phyloP scores from a whole-genome alignment of 305 asterid genomes.

The Fraxinus nigra region DNA sequence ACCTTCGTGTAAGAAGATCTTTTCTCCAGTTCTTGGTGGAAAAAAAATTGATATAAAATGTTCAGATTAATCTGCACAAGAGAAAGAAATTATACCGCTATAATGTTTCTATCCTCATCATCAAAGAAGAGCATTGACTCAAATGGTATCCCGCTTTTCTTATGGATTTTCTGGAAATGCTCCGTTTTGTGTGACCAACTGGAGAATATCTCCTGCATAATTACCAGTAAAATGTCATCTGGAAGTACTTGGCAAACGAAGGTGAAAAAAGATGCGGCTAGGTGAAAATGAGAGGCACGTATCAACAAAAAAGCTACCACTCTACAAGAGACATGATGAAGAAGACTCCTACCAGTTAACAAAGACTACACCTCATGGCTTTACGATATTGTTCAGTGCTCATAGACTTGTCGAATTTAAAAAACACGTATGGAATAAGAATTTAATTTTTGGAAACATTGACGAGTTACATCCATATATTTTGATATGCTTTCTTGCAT shows the following conservation, averaged over 20 bases:
- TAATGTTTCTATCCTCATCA: conserved; percentile 66
- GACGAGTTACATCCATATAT: not conserved
- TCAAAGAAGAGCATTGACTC: conserved; percentile 71
- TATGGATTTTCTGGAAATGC: conserved; percentile 56
- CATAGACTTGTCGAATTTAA: not conserved
- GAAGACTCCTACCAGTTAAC: not conserved
- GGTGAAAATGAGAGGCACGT: not conserved
- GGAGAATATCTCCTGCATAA: conserved; percentile 65
- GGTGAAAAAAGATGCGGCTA: not conserved
- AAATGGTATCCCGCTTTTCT: conserved; percentile 49
- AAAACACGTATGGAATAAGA: not conserved
- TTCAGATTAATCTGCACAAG: not conserved
- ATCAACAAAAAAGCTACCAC: not conserved
- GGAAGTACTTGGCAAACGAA: not conserved
- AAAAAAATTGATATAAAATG: not conserved
- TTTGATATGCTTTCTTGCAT: not conserved
- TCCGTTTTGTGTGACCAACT: conserved; percentile 74
- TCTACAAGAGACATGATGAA: not conserved
- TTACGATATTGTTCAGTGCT: not conserved
- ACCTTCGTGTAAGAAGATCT: not conserved
- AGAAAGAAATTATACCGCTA: conserved; percentile 40
- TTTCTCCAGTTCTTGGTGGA: not conserved
- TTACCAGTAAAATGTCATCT: not conserved
- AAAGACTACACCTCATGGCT: not conserved
- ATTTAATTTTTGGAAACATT: not conserved